phyloP scores from a whole-genome alignment of 108 stramenopile species.

The Chaetoceros tenuissimus region DNA sequence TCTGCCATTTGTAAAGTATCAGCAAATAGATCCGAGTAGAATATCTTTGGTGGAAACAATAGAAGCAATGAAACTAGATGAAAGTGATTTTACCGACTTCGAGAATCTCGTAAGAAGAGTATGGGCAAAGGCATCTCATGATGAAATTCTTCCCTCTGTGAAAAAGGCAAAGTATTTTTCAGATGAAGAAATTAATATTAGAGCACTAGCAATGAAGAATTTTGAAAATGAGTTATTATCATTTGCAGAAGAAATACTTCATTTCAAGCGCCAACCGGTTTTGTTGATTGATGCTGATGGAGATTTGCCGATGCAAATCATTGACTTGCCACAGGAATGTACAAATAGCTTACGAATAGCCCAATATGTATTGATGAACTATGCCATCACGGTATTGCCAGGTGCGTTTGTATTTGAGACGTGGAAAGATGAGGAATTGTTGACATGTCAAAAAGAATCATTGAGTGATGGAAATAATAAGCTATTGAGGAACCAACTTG shows the following conservation, averaged over 20 bases:
- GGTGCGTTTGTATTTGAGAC: conserved; percentile 64
- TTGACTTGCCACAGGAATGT: conserved; percentile 63
- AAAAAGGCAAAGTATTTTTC: too few species aligned
- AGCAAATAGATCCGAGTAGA: too few species aligned
- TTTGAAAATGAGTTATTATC: too few species aligned
- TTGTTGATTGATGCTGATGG: conserved; percentile 66
- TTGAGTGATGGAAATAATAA: too few species aligned
- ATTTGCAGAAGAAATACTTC: conserved; percentile 25
- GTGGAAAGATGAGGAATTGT: too few species aligned
- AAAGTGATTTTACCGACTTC: conserved; percentile 9
- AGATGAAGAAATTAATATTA: too few species aligned
- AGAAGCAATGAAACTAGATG: conserved; percentile 9
- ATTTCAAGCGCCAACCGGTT: conserved; percentile 43
- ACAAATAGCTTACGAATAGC: conserved; percentile 61
- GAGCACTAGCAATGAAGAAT: too few species aligned
- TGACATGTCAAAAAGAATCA: too few species aligned
- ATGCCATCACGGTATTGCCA: conserved; percentile 41
- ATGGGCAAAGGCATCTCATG: conserved; percentile 2
- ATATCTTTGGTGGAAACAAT: conserved; percentile 34
- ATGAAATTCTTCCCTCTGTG: too few species aligned
- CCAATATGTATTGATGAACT: conserved; percentile 56
- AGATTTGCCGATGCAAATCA: conserved; percentile 53
- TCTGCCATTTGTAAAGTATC: conserved; percentile 79
- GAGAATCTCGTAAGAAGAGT: conserved; percentile 7
- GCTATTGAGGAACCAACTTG: too few species aligned